A percentile compares a stretch with the other conserved stretches of the same genome.
Conservation (phyloP, 2,329 filamentous ascomycete species). For the Orbilia oligospora region DNA sequence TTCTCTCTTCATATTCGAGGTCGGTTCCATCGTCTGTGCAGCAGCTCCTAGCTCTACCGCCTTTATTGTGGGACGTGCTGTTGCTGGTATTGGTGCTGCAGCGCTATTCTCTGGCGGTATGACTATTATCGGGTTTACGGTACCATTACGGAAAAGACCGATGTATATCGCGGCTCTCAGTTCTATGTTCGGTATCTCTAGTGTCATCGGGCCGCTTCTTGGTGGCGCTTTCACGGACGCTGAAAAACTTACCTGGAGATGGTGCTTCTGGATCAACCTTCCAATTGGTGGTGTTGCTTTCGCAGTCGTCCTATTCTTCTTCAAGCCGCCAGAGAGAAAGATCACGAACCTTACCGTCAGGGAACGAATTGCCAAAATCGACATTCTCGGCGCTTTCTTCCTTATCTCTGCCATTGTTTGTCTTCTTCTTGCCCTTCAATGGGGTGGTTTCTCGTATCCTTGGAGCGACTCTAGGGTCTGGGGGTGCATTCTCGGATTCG, state of each 20-base stretch:
- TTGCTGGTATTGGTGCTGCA: slow-evolving; percentile 70
- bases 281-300: slow-evolving; percentile 67
- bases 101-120: slow-evolving; percentile 70
- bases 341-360: slow-evolving; percentile 60
- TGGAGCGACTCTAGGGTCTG: slow-evolving; percentile 63
- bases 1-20: slow-evolving; percentile 58
- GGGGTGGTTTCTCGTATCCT: slow-evolving; percentile 65
- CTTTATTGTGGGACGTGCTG: slow-evolving; percentile 72
- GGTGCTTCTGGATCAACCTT: slow-evolving; percentile 70
- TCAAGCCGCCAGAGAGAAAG: slow-evolving; percentile 64
- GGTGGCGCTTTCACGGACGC: slow-evolving; percentile 66
- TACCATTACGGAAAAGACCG: slow-evolving; percentile 64
- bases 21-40: slow-evolving; percentile 72
- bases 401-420: slow-evolving; percentile 65
- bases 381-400: slow-evolving; percentile 66
- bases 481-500: slow-evolving; percentile 61
- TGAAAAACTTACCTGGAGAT: slow-evolving; percentile 69
- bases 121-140: slow-evolving; percentile 68
- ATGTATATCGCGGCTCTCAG: slow-evolving; percentile 65
- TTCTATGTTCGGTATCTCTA: slow-evolving; percentile 70
- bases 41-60: slow-evolving; percentile 70
- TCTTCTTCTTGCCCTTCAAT: slow-evolving; percentile 66
- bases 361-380: slow-evolving; percentile 65
- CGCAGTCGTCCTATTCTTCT: slow-evolving; percentile 66
- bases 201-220: slow-evolving; percentile 70